phyloP scores from a whole-genome alignment of 108 stramenopile genomes.

The Tribonema minus region DNA sequence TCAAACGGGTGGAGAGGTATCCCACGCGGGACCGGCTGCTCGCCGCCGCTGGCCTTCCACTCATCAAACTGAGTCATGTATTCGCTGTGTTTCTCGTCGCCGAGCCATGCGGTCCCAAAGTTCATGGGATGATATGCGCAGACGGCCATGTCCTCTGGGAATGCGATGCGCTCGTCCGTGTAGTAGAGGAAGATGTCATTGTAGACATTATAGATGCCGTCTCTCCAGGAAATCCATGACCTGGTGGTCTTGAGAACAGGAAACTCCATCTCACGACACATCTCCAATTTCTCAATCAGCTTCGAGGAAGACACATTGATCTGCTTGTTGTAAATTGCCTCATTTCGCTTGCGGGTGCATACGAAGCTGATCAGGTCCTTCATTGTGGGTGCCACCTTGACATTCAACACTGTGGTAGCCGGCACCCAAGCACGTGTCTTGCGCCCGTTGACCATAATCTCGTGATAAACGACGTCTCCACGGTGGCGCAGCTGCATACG shows the following conservation, averaged over 20 bases:
- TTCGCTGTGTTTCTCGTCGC: not conserved
- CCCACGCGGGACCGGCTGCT: not conserved
- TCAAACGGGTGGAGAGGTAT: too few relatives aligned
- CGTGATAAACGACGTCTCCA: not conserved
- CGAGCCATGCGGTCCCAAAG: not conserved
- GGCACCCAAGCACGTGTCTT: conserved; percentile 2
- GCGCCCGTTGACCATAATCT: not conserved
- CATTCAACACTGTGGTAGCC: too few relatives aligned
- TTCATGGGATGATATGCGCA: not conserved
- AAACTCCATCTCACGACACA: conserved; percentile 3
- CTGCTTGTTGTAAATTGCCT: conserved; percentile 1
- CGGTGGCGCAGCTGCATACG: not conserved
- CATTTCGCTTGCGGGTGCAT: not conserved
- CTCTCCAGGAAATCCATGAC: not conserved
- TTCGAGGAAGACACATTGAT: not conserved
- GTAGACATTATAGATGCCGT: not conserved
- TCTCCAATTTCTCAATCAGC: not conserved
- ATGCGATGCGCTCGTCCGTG: not conserved
- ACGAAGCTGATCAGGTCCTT: not conserved
- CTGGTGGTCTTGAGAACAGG: not conserved
- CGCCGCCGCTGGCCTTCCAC: too few relatives aligned
- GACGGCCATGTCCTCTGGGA: not conserved
- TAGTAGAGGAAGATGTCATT: not conserved
- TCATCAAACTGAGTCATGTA: too few relatives aligned
- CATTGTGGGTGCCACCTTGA: too few relatives aligned